Conservation (phyloP, 345 rosid genomes). For the Raphanus raphanistrum region DNA sequence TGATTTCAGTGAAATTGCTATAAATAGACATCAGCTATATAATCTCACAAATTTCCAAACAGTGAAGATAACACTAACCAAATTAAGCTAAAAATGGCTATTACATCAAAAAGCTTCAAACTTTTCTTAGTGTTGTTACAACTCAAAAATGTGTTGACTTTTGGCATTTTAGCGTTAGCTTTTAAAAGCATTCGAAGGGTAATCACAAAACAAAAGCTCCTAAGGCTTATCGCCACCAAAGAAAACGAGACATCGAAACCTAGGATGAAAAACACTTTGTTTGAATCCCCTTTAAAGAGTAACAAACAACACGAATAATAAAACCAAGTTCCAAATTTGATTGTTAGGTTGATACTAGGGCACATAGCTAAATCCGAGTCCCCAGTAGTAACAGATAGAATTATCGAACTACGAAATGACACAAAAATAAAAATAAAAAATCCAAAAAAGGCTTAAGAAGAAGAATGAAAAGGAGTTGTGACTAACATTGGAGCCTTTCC, state of each 20-base stretch:
- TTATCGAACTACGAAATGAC: too few relatives aligned
- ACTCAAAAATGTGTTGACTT: neutral
- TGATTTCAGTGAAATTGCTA: neutral
- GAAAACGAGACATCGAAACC: conserved; percentile 26
- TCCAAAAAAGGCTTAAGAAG: neutral
- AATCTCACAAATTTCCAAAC: conserved; percentile 14
- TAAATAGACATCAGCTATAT: conserved; percentile 13
- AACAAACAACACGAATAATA: neutral
- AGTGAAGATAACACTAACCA: conserved; percentile 3
- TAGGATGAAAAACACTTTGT: neutral
- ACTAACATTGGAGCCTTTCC: conserved; percentile 96
- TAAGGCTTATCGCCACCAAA: conserved; percentile 4
- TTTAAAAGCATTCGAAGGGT: neutral
- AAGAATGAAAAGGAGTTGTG: neutral
- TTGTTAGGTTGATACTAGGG: conserved; percentile 18
- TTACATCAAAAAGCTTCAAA: neutral
- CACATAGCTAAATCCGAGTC: neutral
- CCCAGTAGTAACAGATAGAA: neutral
- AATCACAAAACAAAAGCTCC: neutral
- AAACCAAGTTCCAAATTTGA: conserved; percentile 1
- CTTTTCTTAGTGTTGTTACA: neutral
- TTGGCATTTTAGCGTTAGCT: neutral
- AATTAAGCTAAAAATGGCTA: neutral
- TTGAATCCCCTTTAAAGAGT: neutral
- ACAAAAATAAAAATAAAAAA: too few relatives aligned